These are phyloP conservation scores for Fusarium hostae DNA, from an alignment of 2,329 filamentous ascomycete genomes.

Conservation along the genomic window DNA sequence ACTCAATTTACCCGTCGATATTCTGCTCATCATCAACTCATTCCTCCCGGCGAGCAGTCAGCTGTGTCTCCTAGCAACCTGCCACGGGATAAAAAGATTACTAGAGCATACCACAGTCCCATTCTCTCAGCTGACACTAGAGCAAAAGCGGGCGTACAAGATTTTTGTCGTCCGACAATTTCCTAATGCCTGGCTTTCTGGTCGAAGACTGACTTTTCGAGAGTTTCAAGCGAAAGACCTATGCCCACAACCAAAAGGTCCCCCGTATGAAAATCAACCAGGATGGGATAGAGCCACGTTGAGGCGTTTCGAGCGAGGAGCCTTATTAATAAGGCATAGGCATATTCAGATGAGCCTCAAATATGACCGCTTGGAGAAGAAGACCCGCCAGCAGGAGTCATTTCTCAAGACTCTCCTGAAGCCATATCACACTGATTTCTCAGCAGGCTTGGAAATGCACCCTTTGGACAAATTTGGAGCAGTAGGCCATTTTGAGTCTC, in stretches of 20 bases:
- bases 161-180: background rate
- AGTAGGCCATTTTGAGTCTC: background rate
- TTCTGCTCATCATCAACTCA: background rate
- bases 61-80: background rate
- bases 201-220: background rate
- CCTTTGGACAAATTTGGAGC: fast-evolving
- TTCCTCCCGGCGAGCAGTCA: background rate
- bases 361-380: background rate
- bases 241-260: background rate
- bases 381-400: background rate
- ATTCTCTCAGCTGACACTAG: fast-evolving
- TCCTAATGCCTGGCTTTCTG: slow-evolving; percentile 5
- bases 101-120: background rate
- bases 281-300: fast-evolving
- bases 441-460: fast-evolving
- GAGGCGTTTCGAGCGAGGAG: background rate
- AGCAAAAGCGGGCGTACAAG: background rate
- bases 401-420: background rate
- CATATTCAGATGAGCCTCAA: slow-evolving; percentile 12
- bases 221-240: background rate
- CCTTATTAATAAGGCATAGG: background rate
- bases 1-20: background rate
- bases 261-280: fast-evolving
- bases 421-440: background rate
- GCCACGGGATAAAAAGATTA: background rate